These are phyloP conservation scores for Cryptosporidium parvum DNA, from an alignment of 169 alveolate genomes.

Conservation along the genomic window DNA sequence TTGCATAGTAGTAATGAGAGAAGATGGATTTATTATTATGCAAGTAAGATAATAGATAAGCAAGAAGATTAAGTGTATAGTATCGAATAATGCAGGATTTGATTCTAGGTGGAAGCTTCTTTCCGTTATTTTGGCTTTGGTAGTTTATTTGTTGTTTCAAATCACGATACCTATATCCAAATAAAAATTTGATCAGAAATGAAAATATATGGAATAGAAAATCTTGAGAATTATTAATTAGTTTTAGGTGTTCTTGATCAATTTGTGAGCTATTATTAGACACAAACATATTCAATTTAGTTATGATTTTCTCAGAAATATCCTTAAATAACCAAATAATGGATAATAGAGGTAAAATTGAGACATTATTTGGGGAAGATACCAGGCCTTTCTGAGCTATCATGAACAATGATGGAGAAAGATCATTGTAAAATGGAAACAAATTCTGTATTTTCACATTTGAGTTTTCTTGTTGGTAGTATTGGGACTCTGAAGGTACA, in stretches of 20 bases:
- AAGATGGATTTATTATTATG: background rate
- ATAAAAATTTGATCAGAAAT: conserved; percentile 28
- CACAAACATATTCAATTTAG: background rate
- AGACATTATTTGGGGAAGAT: conserved; percentile 19
- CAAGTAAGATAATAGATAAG: background rate
- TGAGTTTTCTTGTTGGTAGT: background rate
- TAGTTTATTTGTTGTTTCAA: background rate
- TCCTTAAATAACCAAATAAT: conserved; percentile 18
- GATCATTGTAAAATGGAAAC: conserved; percentile 1
- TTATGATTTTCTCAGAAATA: background rate
- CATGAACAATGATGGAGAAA: conserved; percentile 42
- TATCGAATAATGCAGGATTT: conserved; percentile 48
- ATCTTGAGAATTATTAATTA: conserved; percentile 13
- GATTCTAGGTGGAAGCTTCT: conserved; percentile 41
- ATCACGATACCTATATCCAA: conserved; percentile 20
- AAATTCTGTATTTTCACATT: conserved; percentile 14
- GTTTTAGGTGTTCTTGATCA: background rate
- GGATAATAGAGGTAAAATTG: conserved; percentile 28
- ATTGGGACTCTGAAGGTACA: conserved; percentile 25
- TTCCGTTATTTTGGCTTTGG: conserved; percentile 5
- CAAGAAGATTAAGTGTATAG: conserved; percentile 20
- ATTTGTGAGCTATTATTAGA: background rate
- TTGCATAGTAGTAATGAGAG: conserved; percentile 6
- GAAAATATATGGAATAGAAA: conserved; percentile 16
- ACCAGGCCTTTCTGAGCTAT: conserved; percentile 12